Evolutionary conservation across 140 eudicot genomes (phyloP), one percentile per base, ranked within the genome.

Genomic region (Anethum foeniculum): DNA sequence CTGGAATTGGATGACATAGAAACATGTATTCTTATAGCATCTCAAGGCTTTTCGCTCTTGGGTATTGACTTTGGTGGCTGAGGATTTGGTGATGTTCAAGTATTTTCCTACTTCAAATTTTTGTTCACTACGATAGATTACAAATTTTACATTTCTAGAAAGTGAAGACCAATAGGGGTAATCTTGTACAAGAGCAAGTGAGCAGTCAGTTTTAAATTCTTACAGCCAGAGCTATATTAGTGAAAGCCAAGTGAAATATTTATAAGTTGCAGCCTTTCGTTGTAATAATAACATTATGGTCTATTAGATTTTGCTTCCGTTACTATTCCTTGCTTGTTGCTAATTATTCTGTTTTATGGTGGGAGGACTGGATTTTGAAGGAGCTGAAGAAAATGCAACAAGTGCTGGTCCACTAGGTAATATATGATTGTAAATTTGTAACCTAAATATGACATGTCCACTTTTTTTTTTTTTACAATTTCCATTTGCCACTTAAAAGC

Each of bases 61-160:
- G 87, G 97, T 78, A 88, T 95, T 75, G 95, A 95, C 30, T 92
- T 95, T 90, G 90, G 90, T 77, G 75, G 82, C 36, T 81, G 71
- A 13, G 41, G 51, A 83, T 34, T 23, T 75, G 36, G 30, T 64
- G 48, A 44, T 46, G 32, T 43, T 65, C 30, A 43, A 23, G 18
- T 19, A 65, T 65, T 27, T 34, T 65, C 41, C 5, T 65, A 27
- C 73, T 14, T 65, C 38, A 8, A 28, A 12, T 65, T 64, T 71
- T 32, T 71, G 15, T 27, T 65, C 73, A 65, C 73, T 30, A 65
- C 1, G 39, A 7, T 64, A 1, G 0, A 28, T 65, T 12, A 28
- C 39, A 65, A 27, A 65, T 28, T 65, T 30, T 65, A 65, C 41
- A 65, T 65, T 13, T 65, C 14, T 30, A 27, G 11, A 60, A 23